Percentiles rank a stretch among this genome's conserved stretches.
Conservation (phyloP, 2,329 filamentous ascomycete species). For the Colletotrichum sp. region DNA sequence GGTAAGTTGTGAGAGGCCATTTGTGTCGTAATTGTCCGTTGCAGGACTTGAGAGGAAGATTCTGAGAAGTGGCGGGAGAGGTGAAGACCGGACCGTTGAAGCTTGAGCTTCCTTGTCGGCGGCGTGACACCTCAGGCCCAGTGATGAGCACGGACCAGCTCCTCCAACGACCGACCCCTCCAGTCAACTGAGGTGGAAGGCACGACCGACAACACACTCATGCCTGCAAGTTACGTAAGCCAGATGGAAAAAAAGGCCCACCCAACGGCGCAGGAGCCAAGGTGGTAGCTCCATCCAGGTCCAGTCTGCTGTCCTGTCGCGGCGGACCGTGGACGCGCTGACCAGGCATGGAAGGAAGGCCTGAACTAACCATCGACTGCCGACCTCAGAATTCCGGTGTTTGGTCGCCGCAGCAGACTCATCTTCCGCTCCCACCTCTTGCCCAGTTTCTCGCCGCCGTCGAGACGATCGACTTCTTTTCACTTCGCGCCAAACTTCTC, state of each 20-base stretch:
- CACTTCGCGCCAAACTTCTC: neutral
- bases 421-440: neutral
- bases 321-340: conserved; percentile 19
- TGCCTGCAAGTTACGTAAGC: neutral
- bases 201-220: neutral
- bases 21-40: neutral
- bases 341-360: neutral
- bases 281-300: conserved; percentile 17
- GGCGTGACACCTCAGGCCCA: neutral
- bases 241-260: neutral
- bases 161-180: neutral
- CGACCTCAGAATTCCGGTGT: conserved; percentile 14
- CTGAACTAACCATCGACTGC: conserved; percentile 9
- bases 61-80: neutral
- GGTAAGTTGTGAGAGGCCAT: neutral
- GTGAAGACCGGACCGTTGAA: neutral
- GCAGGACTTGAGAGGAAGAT: neutral
- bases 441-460: neutral
- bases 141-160: neutral
- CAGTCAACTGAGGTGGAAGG: neutral
- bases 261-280: conserved; percentile 4
- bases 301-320: conserved; percentile 6
- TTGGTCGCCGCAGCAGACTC: conserved; percentile 3
- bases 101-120: neutral
- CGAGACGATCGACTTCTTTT: neutral